Evolutionary conservation across 306 rosid species (phyloP), one percentile per base, ranked within the genome.

Genomic region (Prunus davidiana): DNA sequence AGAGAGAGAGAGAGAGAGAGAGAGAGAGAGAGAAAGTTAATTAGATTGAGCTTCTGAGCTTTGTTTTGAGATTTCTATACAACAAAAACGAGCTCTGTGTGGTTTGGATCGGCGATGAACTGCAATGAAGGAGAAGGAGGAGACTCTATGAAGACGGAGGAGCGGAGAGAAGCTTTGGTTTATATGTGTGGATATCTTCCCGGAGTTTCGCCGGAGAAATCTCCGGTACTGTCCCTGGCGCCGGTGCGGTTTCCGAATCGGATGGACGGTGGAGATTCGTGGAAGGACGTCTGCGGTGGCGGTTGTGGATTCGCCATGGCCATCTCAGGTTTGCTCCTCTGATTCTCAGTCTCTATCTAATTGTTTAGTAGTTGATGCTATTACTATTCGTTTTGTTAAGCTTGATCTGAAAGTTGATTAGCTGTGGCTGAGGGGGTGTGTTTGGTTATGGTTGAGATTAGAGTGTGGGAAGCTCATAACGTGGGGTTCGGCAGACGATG

Each of bases 221-320:
- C 86, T 72, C 93, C 96, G 82, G 55, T 87, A 25, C 77, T 91
- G 1, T 88, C 85, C 43, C 93, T 96, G 68, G 55, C 74, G 56
- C 78, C 56, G 5, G 97, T 91, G 1, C 38, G 4, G 25, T 79
- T 84, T 24, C 81, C 93, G 19, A 79, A 58, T 73, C 81, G 80
- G 22, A 58, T 46, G 4, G 14, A 62, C 2, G 84, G 25, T 0
- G 90, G 76, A 54, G 87, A 91, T 78, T 85, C 91, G 1, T 91
- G 96, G 96, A 90, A 77, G 79, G 94, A 87, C 5, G 89, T 88
- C 11, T 90, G 94, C 47, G 93, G 90, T 19, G 98, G 97, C n/a
- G 98, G 98, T 55, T 91, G 97, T 74, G 98, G 98, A 78, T 93
- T 91, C 77, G 96, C 98, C 60, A 77, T 86, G 89, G 98, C 96